phyloP scores from a whole-genome alignment of 2,329 filamentous ascomycete genomes.

The Eutypella sp. region DNA sequence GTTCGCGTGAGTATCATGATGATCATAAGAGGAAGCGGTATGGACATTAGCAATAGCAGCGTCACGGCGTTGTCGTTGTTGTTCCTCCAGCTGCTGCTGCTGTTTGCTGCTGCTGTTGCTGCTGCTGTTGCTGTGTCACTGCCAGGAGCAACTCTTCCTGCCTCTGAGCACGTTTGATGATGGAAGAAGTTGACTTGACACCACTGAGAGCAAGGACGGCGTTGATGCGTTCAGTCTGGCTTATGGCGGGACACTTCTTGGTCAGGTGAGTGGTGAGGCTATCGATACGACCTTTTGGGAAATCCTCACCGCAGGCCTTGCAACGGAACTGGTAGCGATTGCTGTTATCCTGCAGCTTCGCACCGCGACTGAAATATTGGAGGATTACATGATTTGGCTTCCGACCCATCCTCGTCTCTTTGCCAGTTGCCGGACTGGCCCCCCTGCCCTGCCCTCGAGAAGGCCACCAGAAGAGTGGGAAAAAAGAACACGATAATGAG shows the following conservation, averaged over 20 bases:
- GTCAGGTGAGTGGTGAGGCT: slow-evolving; percentile 75
- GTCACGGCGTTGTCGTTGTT: not conserved
- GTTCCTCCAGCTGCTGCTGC: not conserved
- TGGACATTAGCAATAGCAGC: slow-evolving; percentile 6
- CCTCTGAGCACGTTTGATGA: too few relatives aligned
- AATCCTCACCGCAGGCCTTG: slow-evolving; percentile 81
- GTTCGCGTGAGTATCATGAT: too few relatives aligned
- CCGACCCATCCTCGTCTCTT: slow-evolving; percentile 74
- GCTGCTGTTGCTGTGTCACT: slow-evolving; percentile 1
- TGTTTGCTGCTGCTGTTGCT: slow-evolving; percentile 1
- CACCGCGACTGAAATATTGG: slow-evolving; percentile 82
- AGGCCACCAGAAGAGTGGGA: not conserved
- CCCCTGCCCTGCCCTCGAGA: slow-evolving; percentile 8
- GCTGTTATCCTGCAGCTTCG: slow-evolving; percentile 82
- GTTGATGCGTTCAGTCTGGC: slow-evolving; percentile 68
- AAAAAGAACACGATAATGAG: slow-evolving; percentile 16
- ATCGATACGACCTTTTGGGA: slow-evolving; percentile 85
- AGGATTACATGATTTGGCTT: slow-evolving; percentile 80
- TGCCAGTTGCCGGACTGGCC: slow-evolving; percentile 4
- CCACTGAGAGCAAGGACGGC: slow-evolving; percentile 70
- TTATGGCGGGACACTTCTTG: slow-evolving; percentile 79
- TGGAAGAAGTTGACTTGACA: slow-evolving; percentile 55
- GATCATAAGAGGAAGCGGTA: slow-evolving; percentile 5
- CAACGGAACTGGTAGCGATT: slow-evolving; percentile 91
- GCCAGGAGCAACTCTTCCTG: slow-evolving; percentile 10